Conservation (phyloP, 2,329 filamentous ascomycete genomes). For the Aspergillus sp. region DNA sequence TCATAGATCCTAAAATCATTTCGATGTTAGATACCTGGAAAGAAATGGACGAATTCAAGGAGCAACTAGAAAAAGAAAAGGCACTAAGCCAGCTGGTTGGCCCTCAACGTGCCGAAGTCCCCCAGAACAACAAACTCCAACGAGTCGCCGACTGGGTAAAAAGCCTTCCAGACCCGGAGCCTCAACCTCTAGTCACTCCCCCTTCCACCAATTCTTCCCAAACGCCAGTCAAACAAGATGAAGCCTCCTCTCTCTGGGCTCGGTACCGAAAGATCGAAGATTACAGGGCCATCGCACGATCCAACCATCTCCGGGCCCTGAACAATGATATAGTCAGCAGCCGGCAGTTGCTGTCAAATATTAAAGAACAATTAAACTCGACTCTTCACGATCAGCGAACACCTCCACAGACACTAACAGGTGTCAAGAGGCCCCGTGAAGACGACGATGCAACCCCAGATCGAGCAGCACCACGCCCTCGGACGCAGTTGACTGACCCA, state of each 20-base stretch:
- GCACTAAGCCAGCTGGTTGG: constrained; percentile 1
- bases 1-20: constrained; percentile 8
- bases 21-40: constrained; percentile 16
- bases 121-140: constrained; percentile 8
- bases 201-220: constrained; percentile 1
- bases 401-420: background rate
- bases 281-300: background rate
- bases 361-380: background rate
- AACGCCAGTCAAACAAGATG: constrained; percentile 1
- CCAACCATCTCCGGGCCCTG: background rate
- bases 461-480: constrained; percentile 15
- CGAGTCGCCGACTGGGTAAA: constrained; percentile 14
- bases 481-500: constrained; percentile 1
- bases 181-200: background rate
- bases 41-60: constrained; percentile 15
- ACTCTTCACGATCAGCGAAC: background rate
- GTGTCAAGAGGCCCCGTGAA: constrained; percentile 17
- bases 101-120: background rate
- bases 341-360: constrained; percentile 3
- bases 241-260: constrained; percentile 1
- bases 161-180: constrained; percentile 7
- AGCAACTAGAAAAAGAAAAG: constrained; percentile 8
- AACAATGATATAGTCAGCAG: constrained; percentile 1
- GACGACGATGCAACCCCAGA: constrained; percentile 8
- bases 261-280: constrained; percentile 4